These are phyloP conservation scores for Mycena vulgaris DNA, from an alignment of 768 basidiomycete species.

Conservation along the genomic window DNA sequence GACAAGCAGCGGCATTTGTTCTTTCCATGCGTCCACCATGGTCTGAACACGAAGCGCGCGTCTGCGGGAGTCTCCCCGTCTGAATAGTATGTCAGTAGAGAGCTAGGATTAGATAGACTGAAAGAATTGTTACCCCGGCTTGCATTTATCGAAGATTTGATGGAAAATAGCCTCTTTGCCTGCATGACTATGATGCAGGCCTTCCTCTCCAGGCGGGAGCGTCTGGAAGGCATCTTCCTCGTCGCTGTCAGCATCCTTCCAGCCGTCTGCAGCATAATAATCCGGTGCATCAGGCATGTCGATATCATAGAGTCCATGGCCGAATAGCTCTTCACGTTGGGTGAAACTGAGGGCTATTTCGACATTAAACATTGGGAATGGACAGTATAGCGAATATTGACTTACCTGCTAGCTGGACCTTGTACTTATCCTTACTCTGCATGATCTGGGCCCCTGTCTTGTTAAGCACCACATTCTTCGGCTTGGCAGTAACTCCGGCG, in stretches of 20 bases:
- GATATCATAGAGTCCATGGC: constrained; percentile 8
- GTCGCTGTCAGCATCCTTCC: constrained; percentile 8
- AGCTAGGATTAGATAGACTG: not conserved
- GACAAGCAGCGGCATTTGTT: constrained; percentile 8
- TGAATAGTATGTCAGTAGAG: not conserved
- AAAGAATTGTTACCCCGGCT: constrained; percentile 9
- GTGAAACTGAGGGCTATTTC: constrained; percentile 1
- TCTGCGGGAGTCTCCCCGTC: constrained; percentile 9
- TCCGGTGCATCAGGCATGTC: constrained; percentile 18
- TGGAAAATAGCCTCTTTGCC: constrained; percentile 22
- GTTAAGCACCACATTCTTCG: not conserved
- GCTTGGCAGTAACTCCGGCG: not conserved
- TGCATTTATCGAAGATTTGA: constrained; percentile 19
- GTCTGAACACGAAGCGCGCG: constrained; percentile 11
- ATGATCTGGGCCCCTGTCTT: not conserved
- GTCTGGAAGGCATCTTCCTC: not conserved
- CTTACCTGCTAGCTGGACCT: not conserved
- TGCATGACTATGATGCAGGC: constrained; percentile 15
- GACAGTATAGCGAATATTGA: not conserved
- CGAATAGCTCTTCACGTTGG: constrained; percentile 7
- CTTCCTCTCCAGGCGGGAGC: constrained; percentile 23
- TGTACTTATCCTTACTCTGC: not conserved
- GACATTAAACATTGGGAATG: too few relatives aligned
- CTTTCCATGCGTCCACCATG: constrained; percentile 1
- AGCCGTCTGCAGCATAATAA: not conserved